Evolutionary conservation across 1,284 basidiomycete species (phyloP), one percentile per base, ranked within the genome.

Genomic region (Ganoderma leucocontextum): DNA sequence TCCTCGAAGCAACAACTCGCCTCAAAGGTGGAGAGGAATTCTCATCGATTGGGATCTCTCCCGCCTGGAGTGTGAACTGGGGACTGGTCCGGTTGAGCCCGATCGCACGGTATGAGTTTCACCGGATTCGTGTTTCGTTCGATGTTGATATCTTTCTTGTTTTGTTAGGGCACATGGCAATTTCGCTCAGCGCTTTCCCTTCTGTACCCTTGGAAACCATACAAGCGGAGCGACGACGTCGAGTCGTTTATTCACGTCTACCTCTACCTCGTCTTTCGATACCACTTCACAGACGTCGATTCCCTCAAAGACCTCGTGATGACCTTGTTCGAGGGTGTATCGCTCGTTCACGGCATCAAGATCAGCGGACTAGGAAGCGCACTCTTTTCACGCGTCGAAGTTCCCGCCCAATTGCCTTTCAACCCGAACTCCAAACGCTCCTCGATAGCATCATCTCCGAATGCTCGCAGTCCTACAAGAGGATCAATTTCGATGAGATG

Each of bases 11-110:
- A 9, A 9, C 12, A 12, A 29, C 12, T 10, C n/a, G 4, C 19
- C 15, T 19, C 19, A n/a, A n/a, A 47, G 13, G 1, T 19, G 44
- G 9, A 8, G 0, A 1, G 65, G 44, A 29, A 22, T 70, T 39
- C 63, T 70, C 10, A 59, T 65, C 5, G 69, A 67, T n/a, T 70
- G 69, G 69, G 69, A 67, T 39, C 49, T 70, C 13, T 58, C 66
- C 0, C 61, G 61, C 7, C 35, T 67, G 8, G n/a, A 35, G 19
- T n/a, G 59, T 0, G 64, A 67, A 29, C 41, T 65, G 3, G 29
- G 29, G 3, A 29, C 22, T 8, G 59, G 62, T 7, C 53, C 47
- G 10, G 10, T 25, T 0, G 59, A 64, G 33, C 67, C 39, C 4
- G 38, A 63, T n/a, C 36, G 66, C 9, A 42, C 42, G 41, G 66